A percentile compares a stretch with the other conserved stretches of the same genome.
phyloP scores from a whole-genome alignment of 2,329 filamentous ascomycete species.

The Eutypa lata region DNA sequence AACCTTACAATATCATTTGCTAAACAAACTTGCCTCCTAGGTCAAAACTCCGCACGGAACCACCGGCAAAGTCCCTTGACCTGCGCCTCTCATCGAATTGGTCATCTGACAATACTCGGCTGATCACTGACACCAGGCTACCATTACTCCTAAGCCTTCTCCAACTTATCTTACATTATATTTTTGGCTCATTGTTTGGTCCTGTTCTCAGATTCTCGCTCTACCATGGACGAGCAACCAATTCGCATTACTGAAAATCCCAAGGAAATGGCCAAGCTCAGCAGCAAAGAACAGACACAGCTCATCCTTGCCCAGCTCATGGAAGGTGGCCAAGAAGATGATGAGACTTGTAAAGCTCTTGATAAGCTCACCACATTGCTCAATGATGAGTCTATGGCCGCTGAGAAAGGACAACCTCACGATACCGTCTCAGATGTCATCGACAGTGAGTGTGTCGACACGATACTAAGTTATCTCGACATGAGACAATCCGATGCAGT shows the following conservation, averaged over 20 bases:
- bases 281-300: conserved; percentile 57
- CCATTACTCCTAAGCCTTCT: not conserved
- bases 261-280: conserved; percentile 23
- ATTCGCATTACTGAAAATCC: conserved; percentile 20
- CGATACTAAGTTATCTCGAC: conserved; percentile 82
- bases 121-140: not conserved
- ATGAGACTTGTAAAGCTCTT: conserved; percentile 61
- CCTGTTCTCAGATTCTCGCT: no score
- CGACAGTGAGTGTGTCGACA: conserved; percentile 75
- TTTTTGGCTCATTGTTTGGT: no score
- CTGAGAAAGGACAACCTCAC: conserved; percentile 38
- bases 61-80: not conserved
- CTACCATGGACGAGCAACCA: conserved; percentile 27
- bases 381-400: conserved; percentile 47
- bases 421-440: conserved; percentile 59
- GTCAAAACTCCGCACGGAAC: not conserved
- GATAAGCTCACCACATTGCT: conserved; percentile 59
- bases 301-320: conserved; percentile 85
- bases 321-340: conserved; percentile 83
- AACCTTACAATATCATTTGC: not conserved
- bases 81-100: not conserved
- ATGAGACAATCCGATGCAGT: conserved; percentile 72
- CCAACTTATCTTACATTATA: no score
- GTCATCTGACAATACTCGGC: not conserved
- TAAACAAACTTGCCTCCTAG: not conserved